A percentile compares a stretch with the other conserved stretches of the same genome.
phyloP scores from a whole-genome alignment of 192 early-diverging fungal species.

The Entophlyctis helioformis region DNA sequence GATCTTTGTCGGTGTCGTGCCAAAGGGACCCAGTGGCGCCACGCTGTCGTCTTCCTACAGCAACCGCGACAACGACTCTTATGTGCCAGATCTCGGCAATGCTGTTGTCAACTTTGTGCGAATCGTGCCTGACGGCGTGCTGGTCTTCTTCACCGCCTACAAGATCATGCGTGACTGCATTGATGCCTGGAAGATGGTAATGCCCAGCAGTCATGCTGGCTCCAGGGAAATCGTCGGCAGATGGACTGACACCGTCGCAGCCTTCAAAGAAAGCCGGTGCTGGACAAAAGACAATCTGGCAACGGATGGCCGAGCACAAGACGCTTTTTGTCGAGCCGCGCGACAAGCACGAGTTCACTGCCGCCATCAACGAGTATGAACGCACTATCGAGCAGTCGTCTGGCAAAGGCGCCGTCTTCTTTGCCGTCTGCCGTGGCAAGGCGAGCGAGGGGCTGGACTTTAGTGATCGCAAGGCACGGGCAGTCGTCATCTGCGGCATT shows the following conservation, averaged over 20 bases:
- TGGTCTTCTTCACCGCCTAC: conserved; percentile 46
- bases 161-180: conserved; percentile 23
- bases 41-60: conserved; percentile 34
- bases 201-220: too few species aligned
- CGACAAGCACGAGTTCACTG: conserved; percentile 36
- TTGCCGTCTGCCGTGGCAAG: conserved; percentile 66
- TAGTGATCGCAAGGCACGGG: conserved; percentile 50
- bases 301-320: conserved; percentile 21
- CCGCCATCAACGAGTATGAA: too few species aligned
- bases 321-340: conserved; percentile 33
- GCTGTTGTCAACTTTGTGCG: conserved; percentile 24
- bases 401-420: conserved; percentile 43
- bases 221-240: too few species aligned
- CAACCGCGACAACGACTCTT: conserved; percentile 14
- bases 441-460: conserved; percentile 67
- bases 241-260: too few species aligned
- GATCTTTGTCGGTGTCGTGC: conserved; percentile 40
- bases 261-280: background rate
- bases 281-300: conserved; percentile 12
- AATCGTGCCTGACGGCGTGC: conserved; percentile 35
- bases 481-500: conserved; percentile 51
- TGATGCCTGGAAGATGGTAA: too few species aligned
- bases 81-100: conserved; percentile 34
- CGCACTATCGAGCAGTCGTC: conserved; percentile 32
- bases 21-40: conserved; percentile 26